These are phyloP conservation scores for Apophysomyces variabilis DNA, from an alignment of 371 early-diverging fungal species.

Conservation along the genomic window DNA sequence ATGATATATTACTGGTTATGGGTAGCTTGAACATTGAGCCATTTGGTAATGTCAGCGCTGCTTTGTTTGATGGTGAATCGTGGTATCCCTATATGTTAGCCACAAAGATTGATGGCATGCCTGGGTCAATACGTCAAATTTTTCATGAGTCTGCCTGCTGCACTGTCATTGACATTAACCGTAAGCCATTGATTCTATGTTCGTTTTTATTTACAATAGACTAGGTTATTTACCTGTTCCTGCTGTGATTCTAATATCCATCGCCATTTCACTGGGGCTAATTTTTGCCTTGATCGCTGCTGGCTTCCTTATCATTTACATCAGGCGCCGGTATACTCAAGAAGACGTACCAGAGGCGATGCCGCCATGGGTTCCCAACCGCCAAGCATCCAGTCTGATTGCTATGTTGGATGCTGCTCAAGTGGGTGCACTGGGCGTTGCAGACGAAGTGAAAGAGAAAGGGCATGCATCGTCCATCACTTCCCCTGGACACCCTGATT, in stretches of 20 bases:
- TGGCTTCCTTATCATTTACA: slow-evolving; percentile 41
- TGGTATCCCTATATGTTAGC: slow-evolving; percentile 73
- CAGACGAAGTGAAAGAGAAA: slow-evolving; percentile 15
- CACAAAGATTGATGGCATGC: slow-evolving; percentile 26
- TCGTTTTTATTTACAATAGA: neutral
- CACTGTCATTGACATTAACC: slow-evolving; percentile 26
- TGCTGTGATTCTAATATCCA: slow-evolving; percentile 73
- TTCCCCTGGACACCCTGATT: neutral
- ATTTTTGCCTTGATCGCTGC: slow-evolving; percentile 62
- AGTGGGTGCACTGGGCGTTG: slow-evolving; percentile 26
- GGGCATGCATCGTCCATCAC: neutral
- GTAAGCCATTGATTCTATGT: slow-evolving; percentile 23
- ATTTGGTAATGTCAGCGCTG: slow-evolving; percentile 57
- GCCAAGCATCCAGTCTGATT: slow-evolving; percentile 26
- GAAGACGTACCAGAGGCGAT: slow-evolving; percentile 34
- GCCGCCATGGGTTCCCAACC: slow-evolving; percentile 34
- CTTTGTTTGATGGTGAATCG: slow-evolving; percentile 62
- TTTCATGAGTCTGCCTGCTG: slow-evolving; percentile 35
- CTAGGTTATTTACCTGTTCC: slow-evolving; percentile 57
- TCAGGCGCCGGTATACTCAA: slow-evolving; percentile 28
- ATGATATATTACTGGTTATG: slow-evolving; percentile 51
- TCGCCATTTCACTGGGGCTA: slow-evolving; percentile 73
- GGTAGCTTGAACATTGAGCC: slow-evolving; percentile 53
- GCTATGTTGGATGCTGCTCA: slow-evolving; percentile 38
- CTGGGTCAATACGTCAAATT: slow-evolving; percentile 31